Percentiles rank a stretch among this genome's conserved stretches.
These are phyloP conservation scores for Ramaria rubella DNA, from an alignment of 768 basidiomycete genomes.

Conservation along the genomic window DNA sequence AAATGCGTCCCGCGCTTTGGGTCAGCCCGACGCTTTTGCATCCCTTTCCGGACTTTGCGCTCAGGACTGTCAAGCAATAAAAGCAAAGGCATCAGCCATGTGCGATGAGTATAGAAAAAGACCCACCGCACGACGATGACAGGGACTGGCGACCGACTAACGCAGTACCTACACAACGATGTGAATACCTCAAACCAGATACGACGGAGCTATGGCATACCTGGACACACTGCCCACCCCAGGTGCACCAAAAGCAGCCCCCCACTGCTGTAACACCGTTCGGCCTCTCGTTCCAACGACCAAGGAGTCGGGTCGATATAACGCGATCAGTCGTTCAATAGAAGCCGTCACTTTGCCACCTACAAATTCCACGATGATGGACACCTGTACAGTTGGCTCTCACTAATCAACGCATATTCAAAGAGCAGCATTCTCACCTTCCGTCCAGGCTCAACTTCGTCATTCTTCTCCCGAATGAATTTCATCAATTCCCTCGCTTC, in stretches of 20 bases:
- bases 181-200: background rate
- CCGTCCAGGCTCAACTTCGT: constrained; percentile 69
- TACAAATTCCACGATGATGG: constrained; percentile 89
- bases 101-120: background rate
- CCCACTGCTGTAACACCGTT: constrained; percentile 47
- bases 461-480: constrained; percentile 71
- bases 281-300: constrained; percentile 87
- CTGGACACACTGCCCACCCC: constrained; percentile 59
- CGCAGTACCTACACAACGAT: constrained; percentile 53
- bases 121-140: constrained; percentile 79
- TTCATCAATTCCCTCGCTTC: constrained; percentile 82
- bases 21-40: constrained; percentile 81
- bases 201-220: constrained; percentile 22
- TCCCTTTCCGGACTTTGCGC: constrained; percentile 74
- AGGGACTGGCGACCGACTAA: constrained; percentile 90
- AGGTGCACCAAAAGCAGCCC: constrained; percentile 41
- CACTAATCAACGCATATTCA: background rate
- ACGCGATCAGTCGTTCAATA: constrained; percentile 85
- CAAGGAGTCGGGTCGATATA: constrained; percentile 87
- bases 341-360: constrained; percentile 86
- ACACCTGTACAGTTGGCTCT: constrained; percentile 43
- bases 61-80: constrained; percentile 43
- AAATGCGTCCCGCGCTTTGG: constrained; percentile 85
- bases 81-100: background rate
- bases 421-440: constrained; percentile 41